Base-by-base conservation (phyloP, 1,139 yeast species). In the Blastobotrys malaysiensis region DNA sequence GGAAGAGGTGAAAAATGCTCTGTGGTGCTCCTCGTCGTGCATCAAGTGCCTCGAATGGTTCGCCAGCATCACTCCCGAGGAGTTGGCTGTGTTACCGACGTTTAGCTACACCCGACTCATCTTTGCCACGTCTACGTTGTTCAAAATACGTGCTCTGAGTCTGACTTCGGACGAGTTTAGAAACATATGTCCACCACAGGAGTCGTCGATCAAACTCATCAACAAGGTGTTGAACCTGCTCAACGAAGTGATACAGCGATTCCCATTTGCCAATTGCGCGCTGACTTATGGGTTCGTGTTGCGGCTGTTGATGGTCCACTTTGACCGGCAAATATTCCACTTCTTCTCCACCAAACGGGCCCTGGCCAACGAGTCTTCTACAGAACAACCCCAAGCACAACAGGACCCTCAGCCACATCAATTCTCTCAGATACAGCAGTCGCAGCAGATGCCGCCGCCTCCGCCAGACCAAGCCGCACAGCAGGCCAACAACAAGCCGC, bases 81-180 rank as follows among this genome's bases (percentile, higher is more conserved):
- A 61, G 19, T 50, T 84, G 45, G 80, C 86, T 0, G 69, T 77
- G 2, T 72, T 83, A 51, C 95, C 95, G 1, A 72, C 85, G 55
- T 77, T 83, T 57, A 81, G 81, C 60, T 79, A 80, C 53, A 77
- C 89, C 1, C 73, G 95, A 61, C 71, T 87, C 52, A 78, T 86
- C 49, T 86, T 84, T 65, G 82, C 88, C 1, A 82, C 83, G 0
- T 88, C 89, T 9, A 80, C 83, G 75, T 70, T 86, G 14, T 70
- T 85, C 52, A 75, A 88, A 57, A 71, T 84, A 50, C 71, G 89
- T 43, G 83, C 78, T 60, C 70, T 83, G 53, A 77, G 80, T 16
- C 66, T 83, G 43, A 77, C 84, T 5, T 72, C 82, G 13, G 84
- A 87, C 1, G 74, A 78, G 31, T 76, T 79, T 55, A 75, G 65